These are phyloP conservation scores for Plasmodium berghei DNA, from an alignment of 169 alveolate species.

Conservation along the genomic window DNA sequence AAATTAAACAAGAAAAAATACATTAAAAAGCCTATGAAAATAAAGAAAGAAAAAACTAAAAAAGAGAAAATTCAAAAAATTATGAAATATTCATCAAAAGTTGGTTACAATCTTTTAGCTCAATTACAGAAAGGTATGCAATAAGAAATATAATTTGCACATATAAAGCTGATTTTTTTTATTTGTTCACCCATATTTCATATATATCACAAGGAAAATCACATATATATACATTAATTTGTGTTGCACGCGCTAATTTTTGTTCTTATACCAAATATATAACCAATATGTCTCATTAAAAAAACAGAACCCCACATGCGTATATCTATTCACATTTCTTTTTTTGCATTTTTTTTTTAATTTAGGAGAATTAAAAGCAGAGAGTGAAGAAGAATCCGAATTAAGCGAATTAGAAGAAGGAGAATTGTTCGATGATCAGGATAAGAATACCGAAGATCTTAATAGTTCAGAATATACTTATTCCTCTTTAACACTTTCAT, in stretches of 20 bases:
- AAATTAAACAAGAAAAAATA: constrained; percentile 50
- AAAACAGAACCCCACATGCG: not conserved
- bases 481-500: constrained; percentile 57
- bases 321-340: not conserved
- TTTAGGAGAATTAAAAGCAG: not conserved
- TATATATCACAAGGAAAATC: too few relatives aligned
- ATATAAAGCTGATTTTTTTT: not conserved
- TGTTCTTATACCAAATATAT: too few relatives aligned
- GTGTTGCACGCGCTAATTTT: not conserved
- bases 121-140: constrained; percentile 40
- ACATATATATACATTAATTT: constrained; percentile 7
- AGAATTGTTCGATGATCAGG: constrained; percentile 24
- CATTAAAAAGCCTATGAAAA: constrained; percentile 4
- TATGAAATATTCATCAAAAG: constrained; percentile 23
- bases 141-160: not conserved
- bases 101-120: constrained; percentile 42
- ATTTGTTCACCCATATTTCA: not conserved
- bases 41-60: constrained; percentile 8
- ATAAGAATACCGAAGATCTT: constrained; percentile 25
- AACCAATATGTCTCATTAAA: too few relatives aligned
- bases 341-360: too few relatives aligned
- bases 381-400: constrained; percentile 25
- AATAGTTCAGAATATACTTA: constrained; percentile 62
- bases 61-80: constrained; percentile 26
- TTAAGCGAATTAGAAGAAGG: constrained; percentile 13